A percentile compares a stretch with the other conserved stretches of the same genome.
These are phyloP conservation scores for Monosporascus sp. DNA, from an alignment of 2,329 filamentous ascomycete genomes.

Conservation along the genomic window DNA sequence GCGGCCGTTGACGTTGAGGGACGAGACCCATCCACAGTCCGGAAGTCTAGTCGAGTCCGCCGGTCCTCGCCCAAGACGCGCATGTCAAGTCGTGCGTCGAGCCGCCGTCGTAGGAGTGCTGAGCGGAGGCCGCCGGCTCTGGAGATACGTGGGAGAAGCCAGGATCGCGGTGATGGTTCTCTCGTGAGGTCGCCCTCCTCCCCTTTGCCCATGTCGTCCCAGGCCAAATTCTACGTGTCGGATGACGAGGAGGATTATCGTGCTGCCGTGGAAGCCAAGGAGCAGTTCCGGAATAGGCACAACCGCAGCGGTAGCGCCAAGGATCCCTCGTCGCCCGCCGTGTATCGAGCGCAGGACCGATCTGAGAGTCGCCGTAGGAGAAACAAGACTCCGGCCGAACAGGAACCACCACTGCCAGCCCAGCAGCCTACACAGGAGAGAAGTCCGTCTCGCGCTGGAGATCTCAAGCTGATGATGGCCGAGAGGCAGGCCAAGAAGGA, in stretches of 20 bases:
- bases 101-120: conserved; percentile 43
- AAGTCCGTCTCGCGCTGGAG: conserved; percentile 41
- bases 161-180: conserved; percentile 54
- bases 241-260: conserved; percentile 62
- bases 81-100: conserved; percentile 41
- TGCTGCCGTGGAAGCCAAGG: conserved; percentile 47
- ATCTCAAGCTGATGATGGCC: conserved; percentile 50
- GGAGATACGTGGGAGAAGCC: conserved; percentile 57
- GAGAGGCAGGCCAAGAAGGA: conserved; percentile 65
- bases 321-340: conserved; percentile 24
- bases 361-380: conserved; percentile 34
- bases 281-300: conserved; percentile 51
- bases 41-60: conserved; percentile 33
- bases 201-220: conserved; percentile 68
- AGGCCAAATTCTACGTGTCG: conserved; percentile 47
- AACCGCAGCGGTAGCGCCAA: conserved; percentile 43
- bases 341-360: conserved; percentile 27
- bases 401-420: conserved; percentile 22
- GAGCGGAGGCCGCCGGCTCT: conserved; percentile 38
- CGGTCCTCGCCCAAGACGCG: conserved; percentile 26
- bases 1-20: conserved; percentile 22
- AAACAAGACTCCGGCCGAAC: conserved; percentile 23
- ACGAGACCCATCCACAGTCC: conserved; percentile 38
- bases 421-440: conserved; percentile 16
- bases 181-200: conserved; percentile 69